Base-by-base conservation (phyloP, 176 grass and related monocot genomes). In the Musa itinerans region DNA sequence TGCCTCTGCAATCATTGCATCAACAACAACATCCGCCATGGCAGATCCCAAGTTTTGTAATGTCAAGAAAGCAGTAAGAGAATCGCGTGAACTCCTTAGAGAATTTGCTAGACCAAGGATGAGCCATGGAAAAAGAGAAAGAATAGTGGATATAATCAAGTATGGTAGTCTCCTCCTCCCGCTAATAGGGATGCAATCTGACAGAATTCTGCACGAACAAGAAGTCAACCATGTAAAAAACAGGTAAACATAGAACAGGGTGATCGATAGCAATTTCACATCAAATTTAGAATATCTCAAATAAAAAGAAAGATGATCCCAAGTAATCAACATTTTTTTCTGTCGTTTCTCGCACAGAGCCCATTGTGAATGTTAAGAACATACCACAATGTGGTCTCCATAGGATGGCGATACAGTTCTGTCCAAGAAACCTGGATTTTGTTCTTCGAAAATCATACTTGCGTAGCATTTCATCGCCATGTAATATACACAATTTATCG, bases 1-100 rank as follows among this genome's bases (percentile, higher is more conserved):
- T 65, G 90, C 84, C 81, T 92, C 90, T 12, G 90, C 87, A 79
- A 92, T 82, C 90, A 92, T 92, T 64, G 90, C 90, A 79, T 92
- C 90, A 81, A 89, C 69, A 81, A 92, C 84, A 79, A 92, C 90
- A 83, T 92, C 90, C 69, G 90, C 84, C 87, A 89, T 85, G 24
- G 90, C 90, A 85, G 77, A 89, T 80, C 90, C 90, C 69, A 92
- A 76, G 75, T 89, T 92, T 76, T 89, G 90, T 78, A 87, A 26
- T 63, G 82, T 65, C 29, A 92, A 70, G 80, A 85, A 83, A 68
- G 80, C 70, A 59, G 87, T 85, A 76, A 92, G 75, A 20, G 75
- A 73, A 81, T 85, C 87, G 70, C 58, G 34, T 81, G 87, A 92
- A 64, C 50, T 87, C 74, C 90, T 89, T 43, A 84, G 74, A 76